Evolutionary conservation across 139 green algal species (phyloP).

Genomic region (Limnomonas spitsbergensis): DNA sequence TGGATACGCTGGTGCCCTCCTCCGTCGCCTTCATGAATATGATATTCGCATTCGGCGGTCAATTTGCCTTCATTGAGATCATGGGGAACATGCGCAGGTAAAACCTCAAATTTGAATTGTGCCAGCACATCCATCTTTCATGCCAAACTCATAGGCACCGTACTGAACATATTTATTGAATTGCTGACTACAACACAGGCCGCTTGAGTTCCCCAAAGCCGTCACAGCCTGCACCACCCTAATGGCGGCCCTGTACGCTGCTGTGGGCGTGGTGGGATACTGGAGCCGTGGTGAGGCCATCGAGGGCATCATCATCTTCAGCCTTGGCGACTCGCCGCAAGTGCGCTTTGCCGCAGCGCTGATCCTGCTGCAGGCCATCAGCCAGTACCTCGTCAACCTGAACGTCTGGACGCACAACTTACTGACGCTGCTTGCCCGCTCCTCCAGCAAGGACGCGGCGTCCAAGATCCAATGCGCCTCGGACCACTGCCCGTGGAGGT

Average conservation of each 20-base stretch:
- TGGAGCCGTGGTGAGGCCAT: slow-evolving; percentile 29
- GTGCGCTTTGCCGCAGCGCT: slow-evolving; percentile 7
- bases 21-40: slow-evolving; percentile 20
- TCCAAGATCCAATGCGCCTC: background rate
- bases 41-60: slow-evolving; percentile 13
- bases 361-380: slow-evolving; percentile 37
- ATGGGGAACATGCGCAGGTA: slow-evolving; percentile 27
- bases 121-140: background rate
- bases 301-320: slow-evolving; percentile 50
- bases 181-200: background rate
- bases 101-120: background rate
- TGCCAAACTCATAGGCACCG: background rate
- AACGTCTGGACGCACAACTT: slow-evolving; percentile 67
- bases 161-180: background rate
- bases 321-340: slow-evolving; percentile 16
- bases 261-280: slow-evolving; percentile 48
- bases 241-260: slow-evolving; percentile 43
- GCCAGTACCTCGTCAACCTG: slow-evolving; percentile 63
- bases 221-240: slow-evolving; percentile 40
- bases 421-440: slow-evolving; percentile 39
- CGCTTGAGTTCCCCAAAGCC: slow-evolving; percentile 30
- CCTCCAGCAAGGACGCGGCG: too few relatives aligned
- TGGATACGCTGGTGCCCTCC: background rate
- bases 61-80: slow-evolving; percentile 54
- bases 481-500: slow-evolving; percentile 20